These are phyloP conservation scores for Penicillium bialowiezense DNA, from an alignment of 495 filamentous ascomycete species.

Conservation along the genomic window DNA sequence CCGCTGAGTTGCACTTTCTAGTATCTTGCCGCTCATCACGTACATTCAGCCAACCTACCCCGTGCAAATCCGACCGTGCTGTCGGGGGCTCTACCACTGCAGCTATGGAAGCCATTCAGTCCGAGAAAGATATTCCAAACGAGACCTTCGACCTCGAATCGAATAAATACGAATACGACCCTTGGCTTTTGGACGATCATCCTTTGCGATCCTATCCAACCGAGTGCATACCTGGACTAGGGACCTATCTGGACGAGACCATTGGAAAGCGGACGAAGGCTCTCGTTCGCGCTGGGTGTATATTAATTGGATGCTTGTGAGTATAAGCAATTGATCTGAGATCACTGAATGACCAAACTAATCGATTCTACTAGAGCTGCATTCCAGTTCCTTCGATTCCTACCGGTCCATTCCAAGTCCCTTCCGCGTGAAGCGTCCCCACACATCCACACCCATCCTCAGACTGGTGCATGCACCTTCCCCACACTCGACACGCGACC, in stretches of 20 bases:
- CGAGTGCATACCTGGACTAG: constrained; percentile 32
- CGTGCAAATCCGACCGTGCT: background rate
- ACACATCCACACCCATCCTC: background rate
- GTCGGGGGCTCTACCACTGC: background rate
- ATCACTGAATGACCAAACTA: background rate
- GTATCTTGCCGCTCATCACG: background rate
- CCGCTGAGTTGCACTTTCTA: background rate
- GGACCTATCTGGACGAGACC: constrained; percentile 13
- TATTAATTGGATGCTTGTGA: constrained; percentile 34
- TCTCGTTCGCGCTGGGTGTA: constrained; percentile 21
- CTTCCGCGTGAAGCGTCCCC: background rate
- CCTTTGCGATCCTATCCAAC: constrained; percentile 38
- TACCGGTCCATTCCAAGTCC: constrained; percentile 5
- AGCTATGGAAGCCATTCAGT: background rate
- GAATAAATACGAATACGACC: constrained; percentile 27
- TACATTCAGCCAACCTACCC: background rate
- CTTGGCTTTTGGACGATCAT: constrained; percentile 39
- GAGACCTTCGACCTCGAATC: constrained; percentile 9
- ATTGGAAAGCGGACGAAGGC: constrained; percentile 22
- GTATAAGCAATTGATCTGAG: constrained; percentile 7
- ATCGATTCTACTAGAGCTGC: constrained; percentile 5
- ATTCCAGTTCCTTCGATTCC: constrained; percentile 14
- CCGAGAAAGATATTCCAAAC: constrained; percentile 1
- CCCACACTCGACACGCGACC: constrained; percentile 16
- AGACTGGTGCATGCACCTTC: constrained; percentile 17